Percentiles rank a stretch among this genome's conserved stretches.
phyloP scores from a whole-genome alignment of 805 yeast genomes.

The Candida ulmi region DNA sequence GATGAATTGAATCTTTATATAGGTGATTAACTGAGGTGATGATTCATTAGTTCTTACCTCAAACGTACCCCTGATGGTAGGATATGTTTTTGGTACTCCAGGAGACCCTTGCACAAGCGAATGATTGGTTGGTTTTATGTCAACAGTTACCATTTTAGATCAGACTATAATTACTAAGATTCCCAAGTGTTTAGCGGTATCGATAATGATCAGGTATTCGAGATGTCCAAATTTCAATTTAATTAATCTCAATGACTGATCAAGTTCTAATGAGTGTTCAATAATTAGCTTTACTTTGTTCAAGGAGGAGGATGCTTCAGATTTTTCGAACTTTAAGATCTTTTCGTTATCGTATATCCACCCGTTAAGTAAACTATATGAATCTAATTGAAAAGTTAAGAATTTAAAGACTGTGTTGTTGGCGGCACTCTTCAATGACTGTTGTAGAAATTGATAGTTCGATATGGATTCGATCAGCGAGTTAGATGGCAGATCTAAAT shows the following conservation, averaged over 20 bases:
- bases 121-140: conserved; percentile 43
- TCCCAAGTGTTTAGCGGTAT: background rate
- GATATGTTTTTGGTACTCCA: conserved; percentile 57
- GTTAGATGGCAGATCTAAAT: background rate
- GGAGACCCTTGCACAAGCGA: conserved; percentile 63
- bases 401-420: background rate
- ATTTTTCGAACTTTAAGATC: background rate
- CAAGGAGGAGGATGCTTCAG: background rate
- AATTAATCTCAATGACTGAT: background rate
- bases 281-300: background rate
- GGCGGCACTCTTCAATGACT: background rate
- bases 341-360: conserved; percentile 1
- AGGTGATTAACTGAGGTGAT: conserved; percentile 39
- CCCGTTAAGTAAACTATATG: background rate
- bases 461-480: background rate
- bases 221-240: background rate
- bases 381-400: background rate
- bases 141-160: background rate
- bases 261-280: background rate
- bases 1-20: conserved; percentile 41
- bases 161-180: background rate
- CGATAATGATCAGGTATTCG: background rate
- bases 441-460: background rate
- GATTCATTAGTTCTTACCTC: conserved; percentile 47
- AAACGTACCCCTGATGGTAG: conserved; percentile 53